Base-by-base conservation (phyloP, 352 stramenopile species). In the Phytophthora palmivora region DNA sequence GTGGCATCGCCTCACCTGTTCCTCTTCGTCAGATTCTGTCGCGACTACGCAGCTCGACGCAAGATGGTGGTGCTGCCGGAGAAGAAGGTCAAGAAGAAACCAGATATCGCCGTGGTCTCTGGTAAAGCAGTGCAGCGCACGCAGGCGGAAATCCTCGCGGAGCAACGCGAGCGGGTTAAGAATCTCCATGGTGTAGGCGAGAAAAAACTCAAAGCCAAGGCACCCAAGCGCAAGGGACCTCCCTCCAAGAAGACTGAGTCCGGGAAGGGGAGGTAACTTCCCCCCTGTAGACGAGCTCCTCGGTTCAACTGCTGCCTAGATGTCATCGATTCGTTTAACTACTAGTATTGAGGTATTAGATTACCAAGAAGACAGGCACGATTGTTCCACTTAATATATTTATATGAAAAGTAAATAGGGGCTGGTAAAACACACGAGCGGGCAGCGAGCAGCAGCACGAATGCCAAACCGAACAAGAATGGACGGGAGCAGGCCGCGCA, bases 401-500 rank as follows among this genome's bases (percentile, higher is more conserved):
- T 89, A 91, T 89, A 81, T 78, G 77, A 76, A 84, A 73, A 85
- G 79, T 89, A 89, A 91, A 91, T 91, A 91, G 76, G 81, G 76
- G 76, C 68, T 75, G 61, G 70, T 74, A 67, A 73, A 73, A 73
- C 67, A 70, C 66, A 70, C 63, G 63, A 72, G 62, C 60, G 58
- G 30, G 58, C 55, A 68, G 58, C 55, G 61, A 66, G 53, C 61
- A 69, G 68, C 51, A 66, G 67, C 62, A 58, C 45, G 41, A 60
- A 67, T 51, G 53, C 65, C 71, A 80, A 58, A 73, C 67, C 61
- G 41, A 56, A 63, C 41, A 62, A 37, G 52, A 28, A 54, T 53
- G 61, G 71, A 56, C 58, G 58, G 45, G 42, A 67, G 55, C 56
- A 69, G 24, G 50, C 59, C 60, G 45, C 62, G 38, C 45, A 73